Percentiles rank a stretch among this genome's conserved stretches.
phyloP scores from a whole-genome alignment of 306 rosid species.

The Astragalus membranaceus region DNA sequence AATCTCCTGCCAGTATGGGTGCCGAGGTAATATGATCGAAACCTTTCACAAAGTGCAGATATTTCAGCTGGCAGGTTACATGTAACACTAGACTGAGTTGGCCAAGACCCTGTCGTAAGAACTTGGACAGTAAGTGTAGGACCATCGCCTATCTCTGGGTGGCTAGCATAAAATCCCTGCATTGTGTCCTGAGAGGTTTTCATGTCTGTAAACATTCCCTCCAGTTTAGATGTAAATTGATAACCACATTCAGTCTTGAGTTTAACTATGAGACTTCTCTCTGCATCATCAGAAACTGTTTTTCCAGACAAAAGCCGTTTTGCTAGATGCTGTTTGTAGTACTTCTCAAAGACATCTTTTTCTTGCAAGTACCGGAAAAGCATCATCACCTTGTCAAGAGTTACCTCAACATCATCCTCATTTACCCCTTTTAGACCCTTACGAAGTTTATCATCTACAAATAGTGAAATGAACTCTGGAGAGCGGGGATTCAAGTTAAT shows the following conservation, averaged over 20 bases:
- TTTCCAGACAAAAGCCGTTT: slow-evolving; percentile 90
- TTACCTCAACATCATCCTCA: slow-evolving; percentile 87
- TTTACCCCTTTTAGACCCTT: slow-evolving; percentile 91
- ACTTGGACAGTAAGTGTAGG: slow-evolving; percentile 89
- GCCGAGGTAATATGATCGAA: slow-evolving; percentile 81
- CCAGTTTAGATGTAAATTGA: slow-evolving; percentile 88
- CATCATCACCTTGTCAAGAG: slow-evolving; percentile 96
- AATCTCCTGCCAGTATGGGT: slow-evolving; percentile 89
- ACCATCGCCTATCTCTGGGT: slow-evolving; percentile 63
- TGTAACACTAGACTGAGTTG: slow-evolving; percentile 73
- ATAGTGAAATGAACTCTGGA: slow-evolving; percentile 84
- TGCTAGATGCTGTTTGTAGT: slow-evolving; percentile 92
- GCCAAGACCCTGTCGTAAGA: slow-evolving; percentile 96
- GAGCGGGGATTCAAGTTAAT: slow-evolving; percentile 82
- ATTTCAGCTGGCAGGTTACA: slow-evolving; percentile 90
- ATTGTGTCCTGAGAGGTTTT: slow-evolving; percentile 86
- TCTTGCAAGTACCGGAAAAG: slow-evolving; percentile 84
- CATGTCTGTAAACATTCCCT: slow-evolving; percentile 98
- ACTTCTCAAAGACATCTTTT: slow-evolving; percentile 88
- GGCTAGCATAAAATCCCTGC: slow-evolving; percentile 75
- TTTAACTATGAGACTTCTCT: slow-evolving; percentile 89
- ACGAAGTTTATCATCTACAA: slow-evolving; percentile 89
- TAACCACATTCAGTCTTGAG: slow-evolving; percentile 95
- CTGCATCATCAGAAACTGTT: slow-evolving; percentile 92
- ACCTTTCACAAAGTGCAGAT: slow-evolving; percentile 80